Conservation (phyloP, 208 protist genomes). For the Porcisia hertigi region DNA sequence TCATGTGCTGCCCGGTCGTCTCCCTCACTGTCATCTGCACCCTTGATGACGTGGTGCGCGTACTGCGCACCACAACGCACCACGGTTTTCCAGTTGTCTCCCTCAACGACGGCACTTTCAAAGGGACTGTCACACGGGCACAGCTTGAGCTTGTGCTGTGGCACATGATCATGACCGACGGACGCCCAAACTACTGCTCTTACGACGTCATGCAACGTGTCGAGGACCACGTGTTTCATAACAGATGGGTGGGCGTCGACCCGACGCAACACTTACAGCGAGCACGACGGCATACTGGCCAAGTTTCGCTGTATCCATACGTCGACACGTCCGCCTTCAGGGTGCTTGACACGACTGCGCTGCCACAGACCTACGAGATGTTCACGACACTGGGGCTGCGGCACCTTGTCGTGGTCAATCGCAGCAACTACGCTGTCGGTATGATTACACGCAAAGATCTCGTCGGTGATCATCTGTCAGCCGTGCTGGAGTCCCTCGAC, state of each 20-base stretch:
- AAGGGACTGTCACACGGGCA: conserved; percentile 44
- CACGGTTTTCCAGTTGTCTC: conserved; percentile 62
- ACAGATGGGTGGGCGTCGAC: conserved; percentile 22
- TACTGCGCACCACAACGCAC: conserved; percentile 37
- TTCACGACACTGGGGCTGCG: conserved; percentile 56
- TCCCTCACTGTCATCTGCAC: conserved; percentile 40
- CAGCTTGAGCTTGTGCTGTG: conserved; percentile 56
- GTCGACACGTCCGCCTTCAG: conserved; percentile 58
- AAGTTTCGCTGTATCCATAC: conserved; percentile 52
- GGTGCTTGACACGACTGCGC: conserved; percentile 46
- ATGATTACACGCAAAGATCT: conserved; percentile 67
- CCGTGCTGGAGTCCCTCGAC: conserved; percentile 3
- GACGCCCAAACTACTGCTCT: conserved; percentile 28
- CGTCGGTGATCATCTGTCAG: conserved; percentile 35
- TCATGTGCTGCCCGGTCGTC: conserved; percentile 44
- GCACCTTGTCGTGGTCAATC: conserved; percentile 48
- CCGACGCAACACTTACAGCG: conserved; percentile 10
- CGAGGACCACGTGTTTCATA: conserved; percentile 32
- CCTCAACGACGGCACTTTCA: conserved; percentile 46
- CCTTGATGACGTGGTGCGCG: conserved; percentile 32
- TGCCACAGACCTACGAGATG: conserved; percentile 51
- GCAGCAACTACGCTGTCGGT: conserved; percentile 41
- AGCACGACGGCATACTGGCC: conserved; percentile 2
- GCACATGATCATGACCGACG: conserved; percentile 42
- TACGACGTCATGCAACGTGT: conserved; percentile 39